Percentiles rank a stretch among this genome's conserved stretches.
phyloP scores from a whole-genome alignment of 352 stramenopile species.

The Phytophthora palmivora region DNA sequence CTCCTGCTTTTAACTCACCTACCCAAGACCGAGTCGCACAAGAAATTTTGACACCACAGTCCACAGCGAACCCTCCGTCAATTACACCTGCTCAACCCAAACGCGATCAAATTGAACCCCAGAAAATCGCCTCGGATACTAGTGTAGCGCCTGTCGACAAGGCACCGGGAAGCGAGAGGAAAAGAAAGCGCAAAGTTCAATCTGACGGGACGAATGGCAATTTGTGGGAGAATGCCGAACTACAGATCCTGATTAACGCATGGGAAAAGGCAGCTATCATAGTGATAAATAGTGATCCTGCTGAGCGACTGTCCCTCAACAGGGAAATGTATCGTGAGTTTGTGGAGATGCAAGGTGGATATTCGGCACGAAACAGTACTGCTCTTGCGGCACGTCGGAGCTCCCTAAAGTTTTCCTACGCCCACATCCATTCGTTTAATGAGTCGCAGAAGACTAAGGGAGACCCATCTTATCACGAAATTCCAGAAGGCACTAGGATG shows the following conservation, averaged over 20 bases:
- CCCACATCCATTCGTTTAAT: constrained; percentile 44
- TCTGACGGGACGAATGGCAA: constrained; percentile 31
- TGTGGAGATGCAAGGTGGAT: constrained; percentile 41
- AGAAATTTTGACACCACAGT: not conserved
- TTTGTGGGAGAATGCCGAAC: constrained; percentile 43
- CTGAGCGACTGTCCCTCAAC: constrained; percentile 37
- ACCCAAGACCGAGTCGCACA: not conserved
- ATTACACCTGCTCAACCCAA: constrained; percentile 1
- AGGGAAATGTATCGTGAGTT: constrained; percentile 48
- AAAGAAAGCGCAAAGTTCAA: constrained; percentile 34
- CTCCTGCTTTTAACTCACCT: not conserved
- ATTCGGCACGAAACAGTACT: constrained; percentile 39
- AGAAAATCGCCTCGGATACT: not conserved
- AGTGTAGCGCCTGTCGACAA: not conserved
- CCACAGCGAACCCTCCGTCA: not conserved
- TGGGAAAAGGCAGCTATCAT: constrained; percentile 47
- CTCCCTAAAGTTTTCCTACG: constrained; percentile 48
- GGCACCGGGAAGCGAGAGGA: constrained; percentile 3
- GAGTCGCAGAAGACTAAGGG: constrained; percentile 40
- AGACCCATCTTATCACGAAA: constrained; percentile 33
- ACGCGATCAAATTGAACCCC: not conserved
- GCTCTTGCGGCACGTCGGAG: constrained; percentile 43
- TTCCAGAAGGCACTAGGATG: constrained; percentile 32
- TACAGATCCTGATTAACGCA: constrained; percentile 40
- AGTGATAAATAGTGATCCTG: constrained; percentile 29